phyloP scores from a whole-genome alignment of 148 eudicot genomes.

The Arctostaphylos glauca region DNA sequence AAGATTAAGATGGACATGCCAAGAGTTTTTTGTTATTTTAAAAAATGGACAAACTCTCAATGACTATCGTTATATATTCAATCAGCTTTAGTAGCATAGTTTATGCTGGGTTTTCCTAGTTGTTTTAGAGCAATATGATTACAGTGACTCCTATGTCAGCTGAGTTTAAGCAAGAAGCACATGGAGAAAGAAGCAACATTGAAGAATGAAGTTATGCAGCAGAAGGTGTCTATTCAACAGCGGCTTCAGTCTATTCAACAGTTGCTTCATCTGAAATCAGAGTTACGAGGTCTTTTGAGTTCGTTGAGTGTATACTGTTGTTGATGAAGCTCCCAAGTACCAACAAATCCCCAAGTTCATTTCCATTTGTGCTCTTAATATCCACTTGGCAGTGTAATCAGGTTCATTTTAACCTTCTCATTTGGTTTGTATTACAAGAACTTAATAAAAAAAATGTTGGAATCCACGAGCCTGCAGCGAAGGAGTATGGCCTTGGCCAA shows the following conservation, averaged over 20 bases:
- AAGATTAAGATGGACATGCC: background rate
- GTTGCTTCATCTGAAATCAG: conserved; percentile 51
- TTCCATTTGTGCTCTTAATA: conserved; percentile 14
- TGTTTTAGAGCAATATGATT: conserved; percentile 11
- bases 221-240: conserved; percentile 32
- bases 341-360: background rate
- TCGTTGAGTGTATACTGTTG: background rate
- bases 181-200: conserved; percentile 43
- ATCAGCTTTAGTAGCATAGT: background rate
- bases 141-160: conserved; percentile 28
- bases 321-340: background rate
- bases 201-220: conserved; percentile 57
- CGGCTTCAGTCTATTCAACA: conserved; percentile 25
- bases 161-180: conserved; percentile 53
- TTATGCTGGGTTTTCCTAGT: background rate
- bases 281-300: conserved; percentile 32
- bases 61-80: background rate
- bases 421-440: conserved; percentile 42
- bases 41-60: background rate
- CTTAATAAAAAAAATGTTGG: conserved; percentile 52
- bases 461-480: conserved; percentile 57
- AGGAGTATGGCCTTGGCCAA: conserved; percentile 72
- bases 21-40: background rate
- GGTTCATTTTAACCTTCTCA: background rate
- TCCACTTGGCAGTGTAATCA: background rate